Conservation (phyloP, 345 rosid genomes). For the Brassica carinata region DNA sequence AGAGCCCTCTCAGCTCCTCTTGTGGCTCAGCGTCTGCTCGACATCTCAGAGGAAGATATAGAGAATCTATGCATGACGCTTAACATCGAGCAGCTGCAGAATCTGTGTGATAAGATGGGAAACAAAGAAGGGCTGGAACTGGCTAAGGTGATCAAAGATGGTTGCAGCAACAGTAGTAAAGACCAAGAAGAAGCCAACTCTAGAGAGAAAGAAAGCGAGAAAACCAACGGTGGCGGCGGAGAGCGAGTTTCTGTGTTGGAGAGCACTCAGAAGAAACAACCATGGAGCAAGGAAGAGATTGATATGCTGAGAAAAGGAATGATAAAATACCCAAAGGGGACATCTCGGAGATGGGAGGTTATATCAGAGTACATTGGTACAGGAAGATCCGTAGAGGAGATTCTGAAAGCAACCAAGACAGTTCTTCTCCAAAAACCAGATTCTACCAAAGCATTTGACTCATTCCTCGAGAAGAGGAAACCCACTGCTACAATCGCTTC, state of each 20-base stretch:
- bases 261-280: constrained; percentile 61
- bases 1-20: constrained; percentile 72
- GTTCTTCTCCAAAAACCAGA: constrained; percentile 98
- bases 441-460: constrained; percentile 82
- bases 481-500: constrained; percentile 69
- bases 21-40: constrained; percentile 57
- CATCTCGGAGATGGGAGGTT: constrained; percentile 97
- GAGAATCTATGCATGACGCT: constrained; percentile 83
- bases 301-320: constrained; percentile 92
- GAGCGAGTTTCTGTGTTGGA: constrained; percentile 34
- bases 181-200: constrained; percentile 40
- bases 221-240: constrained; percentile 44
- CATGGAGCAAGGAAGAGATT: constrained; percentile 91
- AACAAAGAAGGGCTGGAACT: constrained; percentile 57
- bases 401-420: constrained; percentile 90
- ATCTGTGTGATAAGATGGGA: constrained; percentile 75
- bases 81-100: constrained; percentile 64
- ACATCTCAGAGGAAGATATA: constrained; percentile 67
- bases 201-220: constrained; percentile 51
- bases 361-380: constrained; percentile 92
- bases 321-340: constrained; percentile 88
- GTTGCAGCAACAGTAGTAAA: constrained; percentile 40
- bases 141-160: constrained; percentile 67
- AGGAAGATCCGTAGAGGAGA: constrained; percentile 92
- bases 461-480: constrained; percentile 96